Percentiles rank a stretch among this genome's conserved stretches.
These are phyloP conservation scores for Psilocybe cubensis DNA, from an alignment of 768 basidiomycete genomes.

Conservation along the genomic window DNA sequence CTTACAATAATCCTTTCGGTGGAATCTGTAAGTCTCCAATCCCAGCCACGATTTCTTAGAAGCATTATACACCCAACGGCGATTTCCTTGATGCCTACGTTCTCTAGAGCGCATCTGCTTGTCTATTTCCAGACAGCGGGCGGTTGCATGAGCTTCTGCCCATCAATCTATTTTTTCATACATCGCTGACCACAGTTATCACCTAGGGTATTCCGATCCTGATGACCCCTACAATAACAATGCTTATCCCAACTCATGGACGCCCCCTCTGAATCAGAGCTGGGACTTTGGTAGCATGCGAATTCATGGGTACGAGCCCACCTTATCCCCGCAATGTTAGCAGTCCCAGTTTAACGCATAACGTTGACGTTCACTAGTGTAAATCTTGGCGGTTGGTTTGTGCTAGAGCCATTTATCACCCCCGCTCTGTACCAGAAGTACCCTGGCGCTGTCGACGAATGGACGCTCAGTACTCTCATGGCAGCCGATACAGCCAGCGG, in stretches of 20 bases:
- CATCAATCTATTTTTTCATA: background rate
- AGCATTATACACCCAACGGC: background rate
- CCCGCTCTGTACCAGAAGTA: slow-evolving; percentile 68
- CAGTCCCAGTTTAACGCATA: background rate
- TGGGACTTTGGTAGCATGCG: slow-evolving; percentile 74
- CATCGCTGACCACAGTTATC: slow-evolving; percentile 4
- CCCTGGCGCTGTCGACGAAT: slow-evolving; percentile 62
- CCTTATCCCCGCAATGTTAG: slow-evolving; percentile 5
- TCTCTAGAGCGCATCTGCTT: background rate
- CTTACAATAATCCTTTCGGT: slow-evolving; percentile 78
- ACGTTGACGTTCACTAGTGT: slow-evolving; percentile 46
- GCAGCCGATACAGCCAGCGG: slow-evolving; percentile 63
- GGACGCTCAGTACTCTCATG: slow-evolving; percentile 68
- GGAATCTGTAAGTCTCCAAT: slow-evolving; percentile 60
- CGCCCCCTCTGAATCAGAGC: slow-evolving; percentile 73
- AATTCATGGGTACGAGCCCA: slow-evolving; percentile 33
- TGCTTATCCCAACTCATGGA: slow-evolving; percentile 79
- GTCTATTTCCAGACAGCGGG: background rate
- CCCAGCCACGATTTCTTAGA: background rate
- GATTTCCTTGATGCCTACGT: too few species aligned
- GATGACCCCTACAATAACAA: slow-evolving; percentile 76
- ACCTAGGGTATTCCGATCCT: slow-evolving; percentile 65
- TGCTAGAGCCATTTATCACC: slow-evolving; percentile 77
- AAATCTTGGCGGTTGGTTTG: slow-evolving; percentile 79
- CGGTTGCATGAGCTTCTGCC: background rate